Evolutionary conservation across 2,329 filamentous ascomycete genomes (phyloP).

Genomic region (Hawksworthiomyces lignivorus): DNA sequence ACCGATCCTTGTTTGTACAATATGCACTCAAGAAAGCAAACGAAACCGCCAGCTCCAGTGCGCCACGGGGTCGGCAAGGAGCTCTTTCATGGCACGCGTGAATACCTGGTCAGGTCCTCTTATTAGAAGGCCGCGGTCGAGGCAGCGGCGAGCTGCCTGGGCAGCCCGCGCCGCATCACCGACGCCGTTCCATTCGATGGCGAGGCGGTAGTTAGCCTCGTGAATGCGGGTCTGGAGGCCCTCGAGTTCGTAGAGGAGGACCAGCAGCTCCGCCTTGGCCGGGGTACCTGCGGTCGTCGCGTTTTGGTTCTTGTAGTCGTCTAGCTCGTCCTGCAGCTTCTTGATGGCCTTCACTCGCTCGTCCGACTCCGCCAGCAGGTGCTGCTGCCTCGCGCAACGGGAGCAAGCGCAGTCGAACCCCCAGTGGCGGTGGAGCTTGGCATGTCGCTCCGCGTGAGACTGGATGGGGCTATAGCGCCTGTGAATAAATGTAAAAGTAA

Average conservation of each 20-base stretch:
- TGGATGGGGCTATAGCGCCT: conserved; percentile 27
- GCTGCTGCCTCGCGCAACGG: conserved; percentile 23
- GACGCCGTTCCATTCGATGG: conserved; percentile 31
- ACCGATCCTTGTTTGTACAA: too few relatives aligned
- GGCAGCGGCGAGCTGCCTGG: conserved; percentile 23
- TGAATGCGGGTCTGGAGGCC: conserved; percentile 22
- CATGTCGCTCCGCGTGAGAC: conserved; percentile 21
- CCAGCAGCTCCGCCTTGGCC: conserved; percentile 28
- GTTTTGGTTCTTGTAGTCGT: conserved; percentile 21
- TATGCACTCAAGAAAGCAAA: too few relatives aligned
- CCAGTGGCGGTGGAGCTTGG: conserved; percentile 26
- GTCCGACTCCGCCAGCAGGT: conserved; percentile 25
- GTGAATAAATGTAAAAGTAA: not conserved
- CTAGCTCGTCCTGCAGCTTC: conserved; percentile 24
- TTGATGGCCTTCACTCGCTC: conserved; percentile 24
- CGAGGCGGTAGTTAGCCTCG: conserved; percentile 31
- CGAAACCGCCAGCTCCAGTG: conserved; percentile 21
- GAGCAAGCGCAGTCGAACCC: conserved; percentile 31
- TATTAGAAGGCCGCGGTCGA: conserved; percentile 16
- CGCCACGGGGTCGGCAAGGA: conserved; percentile 11
- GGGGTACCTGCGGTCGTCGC: conserved; percentile 20
- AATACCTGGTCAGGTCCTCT: conserved; percentile 17
- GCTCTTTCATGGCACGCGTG: conserved; percentile 13
- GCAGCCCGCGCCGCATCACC: conserved; percentile 24
- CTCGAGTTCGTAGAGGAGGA: conserved; percentile 30